phyloP scores from a whole-genome alignment of 2,329 filamentous ascomycete species.

The Fusarium denticulatum region DNA sequence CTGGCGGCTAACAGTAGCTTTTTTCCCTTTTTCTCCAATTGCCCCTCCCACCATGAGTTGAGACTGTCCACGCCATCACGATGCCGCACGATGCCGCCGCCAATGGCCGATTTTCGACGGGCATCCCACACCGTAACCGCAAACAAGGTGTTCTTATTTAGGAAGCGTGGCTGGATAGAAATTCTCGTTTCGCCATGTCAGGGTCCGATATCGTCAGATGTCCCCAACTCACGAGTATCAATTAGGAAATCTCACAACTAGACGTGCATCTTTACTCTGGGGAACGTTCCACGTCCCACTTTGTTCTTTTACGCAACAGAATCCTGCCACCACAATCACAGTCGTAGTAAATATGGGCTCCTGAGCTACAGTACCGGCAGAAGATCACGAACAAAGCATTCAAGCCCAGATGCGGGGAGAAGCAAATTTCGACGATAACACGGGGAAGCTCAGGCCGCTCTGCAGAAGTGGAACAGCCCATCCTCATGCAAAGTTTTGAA shows the following conservation, averaged over 20 bases:
- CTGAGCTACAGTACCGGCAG: slow-evolving; percentile 6
- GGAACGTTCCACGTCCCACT: slow-evolving; percentile 23
- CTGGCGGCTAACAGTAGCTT: neutral
- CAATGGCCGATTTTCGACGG: slow-evolving; percentile 22
- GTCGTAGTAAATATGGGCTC: slow-evolving; percentile 9
- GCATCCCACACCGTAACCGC: slow-evolving; percentile 7
- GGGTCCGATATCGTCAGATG: slow-evolving; percentile 21
- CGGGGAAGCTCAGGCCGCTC: slow-evolving; percentile 29
- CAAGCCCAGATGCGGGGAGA: slow-evolving; percentile 34
- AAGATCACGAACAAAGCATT: slow-evolving; percentile 16
- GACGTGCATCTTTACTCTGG: slow-evolving; percentile 17
- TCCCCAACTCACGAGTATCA: neutral
- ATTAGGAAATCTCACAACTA: slow-evolving; percentile 20
- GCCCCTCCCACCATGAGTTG: slow-evolving; percentile 38
- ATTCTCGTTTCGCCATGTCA: slow-evolving; percentile 12
- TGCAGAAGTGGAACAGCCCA: slow-evolving; percentile 31
- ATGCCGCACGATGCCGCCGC: slow-evolving; percentile 21
- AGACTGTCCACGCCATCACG: neutral
- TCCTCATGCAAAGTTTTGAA: slow-evolving; percentile 32
- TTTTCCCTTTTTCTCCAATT: slow-evolving; percentile 18
- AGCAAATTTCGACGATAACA: slow-evolving; percentile 9
- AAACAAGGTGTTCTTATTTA: slow-evolving; percentile 30
- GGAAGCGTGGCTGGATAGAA: slow-evolving; percentile 17
- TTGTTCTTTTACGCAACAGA: neutral
- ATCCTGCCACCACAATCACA: neutral